phyloP scores from a whole-genome alignment of 1,284 basidiomycete species.

The Cronartium ribicola region DNA sequence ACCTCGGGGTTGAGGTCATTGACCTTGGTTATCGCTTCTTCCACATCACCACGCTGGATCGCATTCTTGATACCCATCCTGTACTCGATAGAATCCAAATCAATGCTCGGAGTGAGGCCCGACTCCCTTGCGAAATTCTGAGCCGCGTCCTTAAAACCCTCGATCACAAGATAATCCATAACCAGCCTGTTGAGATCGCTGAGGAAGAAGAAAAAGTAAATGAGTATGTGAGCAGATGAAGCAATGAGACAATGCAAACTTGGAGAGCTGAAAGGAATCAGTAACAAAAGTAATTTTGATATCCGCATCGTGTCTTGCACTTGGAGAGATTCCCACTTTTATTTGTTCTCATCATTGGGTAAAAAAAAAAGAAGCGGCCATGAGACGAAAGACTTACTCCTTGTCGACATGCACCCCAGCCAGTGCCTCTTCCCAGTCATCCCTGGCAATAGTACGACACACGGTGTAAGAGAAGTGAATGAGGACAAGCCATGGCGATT shows the following conservation, averaged over 20 bases:
- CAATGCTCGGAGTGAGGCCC: constrained; percentile 65
- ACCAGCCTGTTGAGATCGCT: constrained; percentile 93
- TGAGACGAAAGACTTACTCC: constrained; percentile 20
- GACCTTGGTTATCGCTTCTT: constrained; percentile 84
- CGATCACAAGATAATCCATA: constrained; percentile 96
- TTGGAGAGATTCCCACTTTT: constrained; percentile 43
- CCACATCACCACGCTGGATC: constrained; percentile 86
- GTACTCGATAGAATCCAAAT: constrained; percentile 86
- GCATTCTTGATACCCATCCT: constrained; percentile 91
- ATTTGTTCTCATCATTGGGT: constrained; percentile 29
- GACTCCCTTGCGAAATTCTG: constrained; percentile 89
- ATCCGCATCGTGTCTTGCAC: constrained; percentile 22
- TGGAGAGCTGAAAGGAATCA: constrained; percentile 6
- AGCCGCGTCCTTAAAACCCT: constrained; percentile 93
- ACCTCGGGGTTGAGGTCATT: constrained; percentile 98
- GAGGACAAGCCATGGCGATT: not conserved
- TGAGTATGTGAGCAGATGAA: not conserved
- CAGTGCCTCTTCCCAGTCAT: constrained; percentile 28
- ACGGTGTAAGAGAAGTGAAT: not conserved
- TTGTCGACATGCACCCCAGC: constrained; percentile 33
- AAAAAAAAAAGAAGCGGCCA: not conserved
- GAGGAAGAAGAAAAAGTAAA: not conserved
- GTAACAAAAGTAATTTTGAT: constrained; percentile 17
- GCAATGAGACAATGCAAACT: not conserved
- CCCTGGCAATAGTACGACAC: constrained; percentile 3